Evolutionary conservation across 2,329 filamentous ascomycete species (phyloP).

Genomic region (Raffaelea deltoideospora): DNA sequence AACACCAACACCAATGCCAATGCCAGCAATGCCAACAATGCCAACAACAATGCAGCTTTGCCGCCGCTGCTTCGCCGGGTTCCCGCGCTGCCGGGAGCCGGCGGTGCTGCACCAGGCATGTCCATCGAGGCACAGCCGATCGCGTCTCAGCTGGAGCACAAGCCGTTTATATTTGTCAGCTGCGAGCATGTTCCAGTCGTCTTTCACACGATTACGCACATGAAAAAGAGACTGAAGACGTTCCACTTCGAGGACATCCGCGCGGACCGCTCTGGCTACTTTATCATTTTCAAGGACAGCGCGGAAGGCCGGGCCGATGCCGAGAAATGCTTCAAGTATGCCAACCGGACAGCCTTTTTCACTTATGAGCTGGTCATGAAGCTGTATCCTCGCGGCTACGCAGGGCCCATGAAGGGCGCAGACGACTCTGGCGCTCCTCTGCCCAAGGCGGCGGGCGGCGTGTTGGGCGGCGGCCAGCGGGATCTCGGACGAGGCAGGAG

Average conservation of each 20-base stretch:
- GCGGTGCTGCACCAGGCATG: constrained; percentile 24
- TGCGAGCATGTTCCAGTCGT: constrained; percentile 77
- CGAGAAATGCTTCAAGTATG: constrained; percentile 62
- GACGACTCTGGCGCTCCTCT: neutral
- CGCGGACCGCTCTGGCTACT: constrained; percentile 77
- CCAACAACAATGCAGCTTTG: too few species aligned
- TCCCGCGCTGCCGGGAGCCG: constrained; percentile 25
- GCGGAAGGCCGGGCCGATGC: constrained; percentile 64
- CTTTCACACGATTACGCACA: constrained; percentile 69
- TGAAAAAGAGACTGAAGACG: constrained; percentile 76
- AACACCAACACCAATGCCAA: constrained; percentile 17
- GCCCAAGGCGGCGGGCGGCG: too few species aligned
- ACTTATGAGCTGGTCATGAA: constrained; percentile 89
- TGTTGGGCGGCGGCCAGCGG: too few species aligned
- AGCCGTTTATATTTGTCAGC: constrained; percentile 86
- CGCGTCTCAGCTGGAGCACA: constrained; percentile 52
- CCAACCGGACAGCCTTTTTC: constrained; percentile 73
- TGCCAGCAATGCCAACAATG: too few species aligned
- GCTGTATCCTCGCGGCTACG: constrained; percentile 34
- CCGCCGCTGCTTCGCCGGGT: constrained; percentile 3
- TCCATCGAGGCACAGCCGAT: constrained; percentile 53
- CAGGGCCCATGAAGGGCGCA: neutral
- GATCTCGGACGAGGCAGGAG: constrained; percentile 1
- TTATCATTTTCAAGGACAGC: constrained; percentile 74
- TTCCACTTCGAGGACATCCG: constrained; percentile 71